Base-by-base conservation (phyloP, 441 rosid species). In the Raphanus hybrid region DNA sequence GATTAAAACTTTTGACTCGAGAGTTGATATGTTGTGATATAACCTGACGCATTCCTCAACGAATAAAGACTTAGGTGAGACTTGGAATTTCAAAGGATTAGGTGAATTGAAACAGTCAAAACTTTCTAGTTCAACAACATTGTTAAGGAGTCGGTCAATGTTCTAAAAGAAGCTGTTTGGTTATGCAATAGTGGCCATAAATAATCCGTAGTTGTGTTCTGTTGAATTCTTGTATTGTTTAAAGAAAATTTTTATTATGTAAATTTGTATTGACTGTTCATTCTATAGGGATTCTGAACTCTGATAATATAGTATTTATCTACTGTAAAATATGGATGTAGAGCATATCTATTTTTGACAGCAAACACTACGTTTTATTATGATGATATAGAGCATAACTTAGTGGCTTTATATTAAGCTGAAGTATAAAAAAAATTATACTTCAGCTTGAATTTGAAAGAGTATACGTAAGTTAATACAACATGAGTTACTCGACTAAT, bases 71-170 rank as follows among this genome's bases (percentile, higher is more conserved):
- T 4, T 7, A 16, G 34, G 52, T 59, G 5, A 0, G 9, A 8
- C 23, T 32, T 62, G 65, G 6, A 55, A 58, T 35, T 61, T 69
- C 14, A 61, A 50, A 60, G 69, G 4, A 37, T 15, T n/a, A 27
- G 8, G 62, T 74, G 10, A 11, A 16, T 0, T 58, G 26, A 27
- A 67, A 67, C 68, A 59, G 79, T 50, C 79, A 61, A 59, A 34
- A 48, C 69, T 52, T 52, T 50, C 10, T 16, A 41, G 78, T 43
- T 75, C 62, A 67, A 75, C 67, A 45, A 27, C 14, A 59, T 20
- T 45, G 3, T 43, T 9, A 50, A 2, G 14, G 23, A 26, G 59
- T 29, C 34, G 6, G 34, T n/a, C 37, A 1, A n/a, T 12, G 14
- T 45, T 66, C 12, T n/a, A 23, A 43, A 14, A 26, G 20, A 67